These are phyloP conservation scores for Tirmania nivea DNA, from an alignment of 495 filamentous ascomycete genomes.

Conservation along the genomic window DNA sequence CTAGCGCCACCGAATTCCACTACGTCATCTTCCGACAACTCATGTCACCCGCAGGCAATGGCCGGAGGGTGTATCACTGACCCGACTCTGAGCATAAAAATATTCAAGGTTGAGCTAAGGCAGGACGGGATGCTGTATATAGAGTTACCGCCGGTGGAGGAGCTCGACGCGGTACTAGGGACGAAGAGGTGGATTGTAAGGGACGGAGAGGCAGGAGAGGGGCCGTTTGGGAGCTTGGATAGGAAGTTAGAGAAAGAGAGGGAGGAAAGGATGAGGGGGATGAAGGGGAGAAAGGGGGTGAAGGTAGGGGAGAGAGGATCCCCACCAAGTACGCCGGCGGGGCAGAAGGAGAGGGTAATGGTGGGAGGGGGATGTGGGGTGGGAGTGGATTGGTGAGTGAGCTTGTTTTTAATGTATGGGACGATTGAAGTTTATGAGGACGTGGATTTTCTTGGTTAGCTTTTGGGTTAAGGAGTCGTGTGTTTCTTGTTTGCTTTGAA, in stretches of 20 bases:
- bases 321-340: too few relatives aligned
- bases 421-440: too few relatives aligned
- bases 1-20: conserved; percentile 29
- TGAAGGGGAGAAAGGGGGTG: neutral
- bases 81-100: conserved; percentile 56
- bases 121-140: conserved; percentile 67
- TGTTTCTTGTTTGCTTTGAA: too few relatives aligned
- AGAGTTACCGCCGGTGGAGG: conserved; percentile 64
- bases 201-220: conserved; percentile 39
- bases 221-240: conserved; percentile 49
- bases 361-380: too few relatives aligned
- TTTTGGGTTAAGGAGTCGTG: too few relatives aligned
- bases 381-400: too few relatives aligned
- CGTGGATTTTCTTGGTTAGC: too few relatives aligned
- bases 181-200: conserved; percentile 68
- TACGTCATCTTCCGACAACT: neutral
- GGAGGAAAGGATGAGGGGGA: conserved; percentile 21
- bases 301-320: neutral
- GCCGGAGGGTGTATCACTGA: conserved; percentile 62
- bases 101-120: conserved; percentile 60
- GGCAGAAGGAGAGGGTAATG: too few relatives aligned
- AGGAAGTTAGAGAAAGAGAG: conserved; percentile 30
- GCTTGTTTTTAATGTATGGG: too few relatives aligned
- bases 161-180: conserved; percentile 63
- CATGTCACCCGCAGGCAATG: conserved; percentile 18